A percentile compares a stretch with the other conserved stretches of the same genome.
Conservation (phyloP, 2,329 filamentous ascomycete species). For the Phialemonium atrogriseum region DNA sequence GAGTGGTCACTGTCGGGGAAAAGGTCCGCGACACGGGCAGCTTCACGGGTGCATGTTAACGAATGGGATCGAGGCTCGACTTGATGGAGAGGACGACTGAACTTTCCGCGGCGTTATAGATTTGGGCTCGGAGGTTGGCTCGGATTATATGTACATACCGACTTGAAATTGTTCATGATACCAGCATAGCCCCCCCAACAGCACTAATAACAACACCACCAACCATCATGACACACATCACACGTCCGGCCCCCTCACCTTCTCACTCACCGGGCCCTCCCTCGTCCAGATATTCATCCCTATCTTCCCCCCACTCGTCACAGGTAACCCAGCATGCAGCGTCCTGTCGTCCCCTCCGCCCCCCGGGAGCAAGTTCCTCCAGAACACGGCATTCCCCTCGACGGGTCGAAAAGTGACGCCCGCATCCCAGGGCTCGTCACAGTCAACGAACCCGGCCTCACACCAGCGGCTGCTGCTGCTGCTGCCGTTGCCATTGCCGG, state of each 20-base stretch:
- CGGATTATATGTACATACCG: no score
- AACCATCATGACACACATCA: not conserved
- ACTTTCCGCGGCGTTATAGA: no score
- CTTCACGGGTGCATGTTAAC: slow-evolving; percentile 22
- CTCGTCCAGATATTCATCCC: slow-evolving; percentile 46
- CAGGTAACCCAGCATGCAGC: slow-evolving; percentile 37
- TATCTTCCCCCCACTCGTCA: slow-evolving; percentile 36
- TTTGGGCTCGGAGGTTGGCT: no score
- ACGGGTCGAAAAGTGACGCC: slow-evolving; percentile 40
- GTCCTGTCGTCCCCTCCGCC: slow-evolving; percentile 31
- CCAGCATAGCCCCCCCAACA: not conserved
- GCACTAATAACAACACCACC: not conserved
- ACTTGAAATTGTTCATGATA: not conserved
- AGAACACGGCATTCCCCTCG: slow-evolving; percentile 39
- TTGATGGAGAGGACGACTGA: not conserved
- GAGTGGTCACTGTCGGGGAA: slow-evolving; percentile 23
- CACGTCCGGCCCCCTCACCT: not conserved
- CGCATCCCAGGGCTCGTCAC: slow-evolving; percentile 36
- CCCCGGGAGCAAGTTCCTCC: slow-evolving; percentile 33
- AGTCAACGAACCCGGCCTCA: slow-evolving; percentile 35
- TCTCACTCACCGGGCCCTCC: slow-evolving; percentile 14
- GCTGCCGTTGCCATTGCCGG: no score
- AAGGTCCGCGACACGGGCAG: slow-evolving; percentile 20
- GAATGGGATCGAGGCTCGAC: not conserved
- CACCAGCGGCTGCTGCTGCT: slow-evolving; percentile 35